These are phyloP conservation scores for Phaeotremella fagi DNA, from an alignment of 768 basidiomycete genomes.

Conservation along the genomic window DNA sequence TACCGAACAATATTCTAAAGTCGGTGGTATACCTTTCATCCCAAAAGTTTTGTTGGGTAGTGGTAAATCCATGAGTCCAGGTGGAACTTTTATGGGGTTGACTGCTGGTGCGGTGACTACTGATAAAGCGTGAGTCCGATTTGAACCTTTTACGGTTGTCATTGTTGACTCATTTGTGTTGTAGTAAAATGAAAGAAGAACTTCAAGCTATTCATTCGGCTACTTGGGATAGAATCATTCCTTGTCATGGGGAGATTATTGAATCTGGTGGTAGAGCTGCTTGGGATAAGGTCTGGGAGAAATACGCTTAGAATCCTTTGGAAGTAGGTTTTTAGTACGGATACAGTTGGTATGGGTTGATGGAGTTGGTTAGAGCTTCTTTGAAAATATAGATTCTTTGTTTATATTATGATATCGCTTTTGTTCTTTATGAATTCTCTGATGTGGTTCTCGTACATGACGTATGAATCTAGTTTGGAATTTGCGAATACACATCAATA, in stretches of 20 bases:
- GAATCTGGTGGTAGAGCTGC: slow-evolving; percentile 60
- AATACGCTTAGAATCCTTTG: slow-evolving; percentile 24
- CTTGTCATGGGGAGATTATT: slow-evolving; percentile 58
- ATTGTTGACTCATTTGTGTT: slow-evolving; percentile 22
- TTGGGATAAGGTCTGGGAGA: slow-evolving; percentile 44
- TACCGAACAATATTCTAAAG: slow-evolving; percentile 59
- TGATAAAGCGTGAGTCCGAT: slow-evolving; percentile 53
- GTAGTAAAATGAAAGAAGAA: slow-evolving; percentile 28
- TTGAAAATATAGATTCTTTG: too few relatives aligned
- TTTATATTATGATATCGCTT: too few relatives aligned
- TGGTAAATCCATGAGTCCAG: slow-evolving; percentile 35
- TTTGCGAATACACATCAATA: too few relatives aligned
- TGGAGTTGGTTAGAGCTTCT: too few relatives aligned
- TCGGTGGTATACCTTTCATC: slow-evolving; percentile 24
- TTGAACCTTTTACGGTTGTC: slow-evolving; percentile 31
- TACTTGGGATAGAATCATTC: slow-evolving; percentile 46
- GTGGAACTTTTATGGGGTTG: slow-evolving; percentile 34
- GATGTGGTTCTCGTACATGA: too few relatives aligned
- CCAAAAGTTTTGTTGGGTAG: slow-evolving; percentile 22
- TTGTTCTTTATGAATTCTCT: too few relatives aligned
- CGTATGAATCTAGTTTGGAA: too few relatives aligned
- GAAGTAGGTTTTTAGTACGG: too few relatives aligned
- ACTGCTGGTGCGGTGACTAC: slow-evolving; percentile 34
- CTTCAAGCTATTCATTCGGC: slow-evolving; percentile 27
- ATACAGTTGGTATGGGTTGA: too few relatives aligned